phyloP scores from a whole-genome alignment of 78 protist species.

The Emiliania huxleyi region DNA sequence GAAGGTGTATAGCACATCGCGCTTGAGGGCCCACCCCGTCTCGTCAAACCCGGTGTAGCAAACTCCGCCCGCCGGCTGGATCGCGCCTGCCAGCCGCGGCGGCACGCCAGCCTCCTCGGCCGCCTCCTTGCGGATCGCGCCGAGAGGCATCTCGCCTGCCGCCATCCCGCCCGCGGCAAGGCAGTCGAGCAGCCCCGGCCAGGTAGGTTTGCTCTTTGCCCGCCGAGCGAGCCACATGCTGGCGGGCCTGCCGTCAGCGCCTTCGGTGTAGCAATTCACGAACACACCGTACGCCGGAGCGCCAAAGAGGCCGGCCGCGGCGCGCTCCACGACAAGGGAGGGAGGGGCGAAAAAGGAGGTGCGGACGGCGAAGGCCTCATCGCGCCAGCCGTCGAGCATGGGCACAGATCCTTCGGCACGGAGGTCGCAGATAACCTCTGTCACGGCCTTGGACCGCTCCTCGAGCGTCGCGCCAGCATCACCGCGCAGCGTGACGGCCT shows the following conservation, averaged over 20 bases:
- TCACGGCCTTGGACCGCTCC: background rate
- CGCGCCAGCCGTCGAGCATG: constrained; percentile 13
- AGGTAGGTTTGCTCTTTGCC: background rate
- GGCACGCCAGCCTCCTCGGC: constrained; percentile 13
- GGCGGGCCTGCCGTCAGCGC: background rate
- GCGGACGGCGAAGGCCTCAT: background rate
- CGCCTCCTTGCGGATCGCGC: background rate
- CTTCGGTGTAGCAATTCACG: background rate
- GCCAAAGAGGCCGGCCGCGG: background rate
- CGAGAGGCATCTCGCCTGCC: background rate
- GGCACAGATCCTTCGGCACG: background rate
- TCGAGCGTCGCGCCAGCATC: background rate
- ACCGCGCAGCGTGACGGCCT: background rate
- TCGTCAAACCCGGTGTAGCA: background rate
- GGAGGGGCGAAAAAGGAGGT: background rate
- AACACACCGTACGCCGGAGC: background rate
- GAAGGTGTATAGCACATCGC: background rate
- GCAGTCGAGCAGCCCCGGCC: constrained; percentile 1
- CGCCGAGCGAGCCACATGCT: constrained; percentile 14
- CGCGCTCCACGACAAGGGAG: background rate
- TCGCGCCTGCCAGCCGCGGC: background rate
- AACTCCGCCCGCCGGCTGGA: background rate
- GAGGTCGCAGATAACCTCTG: background rate
- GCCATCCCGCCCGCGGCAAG: constrained; percentile 10
- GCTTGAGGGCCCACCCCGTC: background rate